Base-by-base conservation (phyloP, 2,329 filamentous ascomycete species). In the Diaporthe amygdali region DNA sequence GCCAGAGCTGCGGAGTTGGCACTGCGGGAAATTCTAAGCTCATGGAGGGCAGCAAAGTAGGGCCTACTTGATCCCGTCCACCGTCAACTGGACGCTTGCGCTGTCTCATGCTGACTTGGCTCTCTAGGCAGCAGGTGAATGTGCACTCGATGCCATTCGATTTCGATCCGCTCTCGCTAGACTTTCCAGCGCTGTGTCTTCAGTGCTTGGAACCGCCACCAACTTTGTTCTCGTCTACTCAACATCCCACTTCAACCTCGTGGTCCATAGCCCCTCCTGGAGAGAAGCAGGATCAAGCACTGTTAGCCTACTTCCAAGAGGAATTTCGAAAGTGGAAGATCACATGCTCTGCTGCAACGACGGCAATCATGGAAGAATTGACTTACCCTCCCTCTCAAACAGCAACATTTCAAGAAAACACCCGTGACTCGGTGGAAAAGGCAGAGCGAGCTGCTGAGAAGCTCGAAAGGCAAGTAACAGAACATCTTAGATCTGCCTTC, bases 1-100 rank as follows among this genome's bases (percentile, higher is more conserved):
- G 92, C 92, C 25, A 90, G 90, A 74, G 95, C 95, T 6, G 91
- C 95, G 27, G 94, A 97, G 82, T 83, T 98, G 79, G 95, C 96
- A 8, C 82, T 98, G 75, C 87, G 93, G 73, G 96, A 98, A 82
- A 85, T 98, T 54, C 82, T 97, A 68, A 91, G 92, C 77, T 95
- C 93, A 72, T 89, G 95, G 80, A 91, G 93, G 78, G 94, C 95
- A 74, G 95, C 95, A 74, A 94, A 92, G 94, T 95, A 86, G 76
- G 90, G 82, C 88, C 83, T 73, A 27, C 63, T 39, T 59, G 44
- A 49, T 32, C 55, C 34, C 39, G n/a, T 41, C 59, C 17, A 46
- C n/a, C 49, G 41, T 7, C 32, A 15, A n/a, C 10, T 17, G 5
- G 22, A 5, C 7, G 34, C 30, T 55, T 9, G 61, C 61, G 37